Evolutionary conservation across 208 protist genomes (phyloP), one percentile per base, ranked within the genome.

Genomic region (Leishmania braziliensis): DNA sequence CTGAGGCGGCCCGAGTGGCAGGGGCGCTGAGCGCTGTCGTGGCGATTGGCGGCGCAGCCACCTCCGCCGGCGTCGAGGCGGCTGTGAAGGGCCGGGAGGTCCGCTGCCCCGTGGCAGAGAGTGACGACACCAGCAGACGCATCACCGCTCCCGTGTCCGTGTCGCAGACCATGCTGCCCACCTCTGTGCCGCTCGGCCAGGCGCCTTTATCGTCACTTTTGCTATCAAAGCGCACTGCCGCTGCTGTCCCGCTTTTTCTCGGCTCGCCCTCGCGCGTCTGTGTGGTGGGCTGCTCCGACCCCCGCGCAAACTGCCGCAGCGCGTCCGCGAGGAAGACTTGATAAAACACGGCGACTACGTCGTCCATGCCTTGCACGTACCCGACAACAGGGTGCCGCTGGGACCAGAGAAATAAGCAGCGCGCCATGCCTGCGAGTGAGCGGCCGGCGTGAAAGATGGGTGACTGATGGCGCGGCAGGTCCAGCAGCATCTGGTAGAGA

Each of bases 351-450:
- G 86, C 91, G 23, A 98, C 87, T 14, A 99, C 81, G 84, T 99
- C 98, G 77, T 99, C 98, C 87, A 99, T 98, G 78, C 98, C 98
- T 83, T 99, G 97, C 71, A 99, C 98, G 84, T 99, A 99, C 8
- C 97, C 97, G 48, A 95, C 94, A 2, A 96, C 97, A 14, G 98
- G 97, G 86, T 99, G 97, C 2, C 96, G 90, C 58, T 98, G 91
- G 0, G 95, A 89, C 95, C 96, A 99, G 23, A 99, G 82, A 75
- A 98, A 99, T 8, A 99, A 80, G 48, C 97, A 93, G 36, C 96
- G 89, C 62, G 96, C 89, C 73, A 99, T 87, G 26, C 84, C 75
- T n/a, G 86, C 82, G 5, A 85, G 77, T 20, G 89, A 87, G 46
- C 82, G 80, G 18, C 79, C 50, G 65, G 77, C 75, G 77, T 92